Evolutionary conservation across 2,329 filamentous ascomycete species (phyloP).

Genomic region (Phaeosphaeriaceae sp.): DNA sequence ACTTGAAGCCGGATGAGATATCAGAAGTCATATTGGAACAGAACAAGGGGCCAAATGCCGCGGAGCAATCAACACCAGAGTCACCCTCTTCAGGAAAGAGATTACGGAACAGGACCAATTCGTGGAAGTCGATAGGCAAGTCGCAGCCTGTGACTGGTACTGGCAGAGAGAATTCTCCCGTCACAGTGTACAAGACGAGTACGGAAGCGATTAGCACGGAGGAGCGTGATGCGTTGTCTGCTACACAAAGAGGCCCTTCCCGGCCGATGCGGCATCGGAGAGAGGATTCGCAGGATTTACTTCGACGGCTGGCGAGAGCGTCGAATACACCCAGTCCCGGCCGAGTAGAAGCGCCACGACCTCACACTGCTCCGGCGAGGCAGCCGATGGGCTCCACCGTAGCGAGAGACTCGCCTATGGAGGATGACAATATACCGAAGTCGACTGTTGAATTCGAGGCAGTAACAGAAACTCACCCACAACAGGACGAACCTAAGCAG

Average conservation of each 20-base stretch:
- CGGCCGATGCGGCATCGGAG: conserved; percentile 41
- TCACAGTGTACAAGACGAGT: conserved; percentile 43
- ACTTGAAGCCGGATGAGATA: conserved; percentile 40
- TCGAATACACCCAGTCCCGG: conserved; percentile 56
- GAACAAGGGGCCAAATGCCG: conserved; percentile 10
- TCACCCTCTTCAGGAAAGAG: conserved; percentile 15
- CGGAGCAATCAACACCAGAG: conserved; percentile 8
- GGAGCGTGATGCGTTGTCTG: conserved; percentile 34
- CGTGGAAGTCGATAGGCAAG: conserved; percentile 39
- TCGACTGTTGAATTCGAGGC: conserved; percentile 3
- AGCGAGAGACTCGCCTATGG: conserved; percentile 5
- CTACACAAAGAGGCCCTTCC: conserved; percentile 27
- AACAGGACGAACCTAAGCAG: conserved; percentile 15
- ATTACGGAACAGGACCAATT: conserved; percentile 33
- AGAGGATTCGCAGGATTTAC: conserved; percentile 54
- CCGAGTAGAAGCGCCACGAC: conserved; percentile 26
- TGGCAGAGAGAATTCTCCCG: conserved; percentile 39
- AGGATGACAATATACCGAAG: conserved; percentile 6
- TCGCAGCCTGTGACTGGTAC: conserved; percentile 34
- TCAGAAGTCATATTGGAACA: conserved; percentile 37
- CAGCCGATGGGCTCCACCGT: conserved; percentile 19
- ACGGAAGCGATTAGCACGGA: conserved; percentile 41
- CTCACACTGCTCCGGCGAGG: conserved; percentile 27
- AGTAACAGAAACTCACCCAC: conserved; percentile 1
- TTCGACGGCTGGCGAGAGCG: conserved; percentile 54